Evolutionary conservation across 257 asterid genomes (phyloP).

Genomic region (Solanum bulbocastanum): DNA sequence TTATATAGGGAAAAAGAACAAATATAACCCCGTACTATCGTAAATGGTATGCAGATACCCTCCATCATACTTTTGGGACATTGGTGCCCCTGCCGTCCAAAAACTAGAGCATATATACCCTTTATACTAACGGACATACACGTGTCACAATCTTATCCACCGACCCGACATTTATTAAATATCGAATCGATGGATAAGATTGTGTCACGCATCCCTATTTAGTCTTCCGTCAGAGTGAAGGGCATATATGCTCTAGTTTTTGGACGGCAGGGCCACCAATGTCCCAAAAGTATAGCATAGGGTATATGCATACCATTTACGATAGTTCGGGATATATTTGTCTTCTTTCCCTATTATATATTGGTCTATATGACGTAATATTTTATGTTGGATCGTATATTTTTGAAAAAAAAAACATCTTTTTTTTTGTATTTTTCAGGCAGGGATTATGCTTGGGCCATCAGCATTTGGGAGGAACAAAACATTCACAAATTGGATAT

Average conservation of each 20-base stretch:
- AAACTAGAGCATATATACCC: background rate
- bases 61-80: background rate
- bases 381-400: too few species aligned
- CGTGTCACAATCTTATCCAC: background rate
- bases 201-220: too few species aligned
- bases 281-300: background rate
- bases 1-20: too few species aligned
- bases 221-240: background rate
- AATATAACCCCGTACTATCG: background rate
- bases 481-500: conserved; percentile 26
- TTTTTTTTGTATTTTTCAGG: conserved; percentile 11
- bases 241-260: background rate
- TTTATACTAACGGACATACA: background rate
- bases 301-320: too few species aligned
- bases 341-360: background rate
- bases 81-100: background rate
- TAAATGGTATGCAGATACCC: background rate
- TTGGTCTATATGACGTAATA: background rate
- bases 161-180: too few species aligned
- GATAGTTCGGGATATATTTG: too few species aligned
- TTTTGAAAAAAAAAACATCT: too few species aligned
- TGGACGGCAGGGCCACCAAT: too few species aligned
- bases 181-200: too few species aligned
- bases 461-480: conserved; percentile 40
- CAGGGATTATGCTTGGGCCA: conserved; percentile 55